Evolutionary conservation across 768 basidiomycete genomes (phyloP).

Genomic region (Russula virescens): DNA sequence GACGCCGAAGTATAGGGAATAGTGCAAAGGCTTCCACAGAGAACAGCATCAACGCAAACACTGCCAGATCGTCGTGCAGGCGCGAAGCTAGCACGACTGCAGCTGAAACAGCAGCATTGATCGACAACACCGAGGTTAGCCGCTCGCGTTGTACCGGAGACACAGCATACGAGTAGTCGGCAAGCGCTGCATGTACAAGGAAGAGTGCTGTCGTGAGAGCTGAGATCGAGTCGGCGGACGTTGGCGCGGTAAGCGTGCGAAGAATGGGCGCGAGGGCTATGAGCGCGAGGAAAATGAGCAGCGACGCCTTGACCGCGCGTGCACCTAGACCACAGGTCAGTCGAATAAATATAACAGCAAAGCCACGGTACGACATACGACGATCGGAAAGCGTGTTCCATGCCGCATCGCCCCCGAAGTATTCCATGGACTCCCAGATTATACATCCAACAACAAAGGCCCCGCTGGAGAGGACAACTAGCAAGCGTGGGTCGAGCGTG

Average conservation of each 20-base stretch:
- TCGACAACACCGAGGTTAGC: slow-evolving; percentile 76
- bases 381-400: slow-evolving; percentile 1
- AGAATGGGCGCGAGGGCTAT: slow-evolving; percentile 89
- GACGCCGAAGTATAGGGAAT: slow-evolving; percentile 72
- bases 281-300: slow-evolving; percentile 83
- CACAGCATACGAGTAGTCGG: slow-evolving; percentile 64
- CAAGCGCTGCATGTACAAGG: slow-evolving; percentile 71
- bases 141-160: slow-evolving; percentile 21
- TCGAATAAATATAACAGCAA: neutral
- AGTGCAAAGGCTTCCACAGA: slow-evolving; percentile 80
- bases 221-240: slow-evolving; percentile 97
- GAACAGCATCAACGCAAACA: slow-evolving; percentile 84
- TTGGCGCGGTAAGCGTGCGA: slow-evolving; percentile 87
- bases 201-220: slow-evolving; percentile 85
- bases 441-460: slow-evolving; percentile 58
- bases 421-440: slow-evolving; percentile 53
- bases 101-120: slow-evolving; percentile 88
- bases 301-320: slow-evolving; percentile 70
- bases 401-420: slow-evolving; percentile 32
- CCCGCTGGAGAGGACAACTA: slow-evolving; percentile 58
- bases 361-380: slow-evolving; percentile 8
- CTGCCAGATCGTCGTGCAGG: slow-evolving; percentile 72
- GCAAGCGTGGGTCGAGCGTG: slow-evolving; percentile 58
- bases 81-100: slow-evolving; percentile 92
- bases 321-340: slow-evolving; percentile 41